These are phyloP conservation scores for Reutealis trisperma DNA, from an alignment of 345 rosid genomes.

Conservation along the genomic window DNA sequence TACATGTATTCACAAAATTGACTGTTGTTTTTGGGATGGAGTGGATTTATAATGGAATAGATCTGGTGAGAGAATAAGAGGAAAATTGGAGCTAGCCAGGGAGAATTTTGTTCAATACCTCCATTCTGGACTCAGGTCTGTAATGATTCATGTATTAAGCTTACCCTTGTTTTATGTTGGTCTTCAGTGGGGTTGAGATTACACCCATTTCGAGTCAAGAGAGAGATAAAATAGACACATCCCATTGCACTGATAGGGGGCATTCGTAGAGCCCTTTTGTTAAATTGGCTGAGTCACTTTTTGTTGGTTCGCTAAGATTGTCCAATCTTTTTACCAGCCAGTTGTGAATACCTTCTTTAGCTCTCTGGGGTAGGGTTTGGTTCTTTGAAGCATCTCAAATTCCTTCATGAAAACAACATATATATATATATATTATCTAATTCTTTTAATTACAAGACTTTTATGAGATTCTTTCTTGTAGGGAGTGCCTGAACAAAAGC, in stretches of 20 bases:
- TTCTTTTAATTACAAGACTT: background rate
- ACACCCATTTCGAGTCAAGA: too few relatives aligned
- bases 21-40: background rate
- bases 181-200: background rate
- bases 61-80: background rate
- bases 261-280: too few relatives aligned
- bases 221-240: too few relatives aligned
- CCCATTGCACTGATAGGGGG: too few relatives aligned
- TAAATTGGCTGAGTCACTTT: background rate
- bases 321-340: background rate
- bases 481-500: constrained; percentile 99
- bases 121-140: background rate
- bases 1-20: too few relatives aligned
- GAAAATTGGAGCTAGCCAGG: background rate
- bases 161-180: background rate
- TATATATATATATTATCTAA: background rate
- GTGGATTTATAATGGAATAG: background rate
- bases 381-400: background rate
- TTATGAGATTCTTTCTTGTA: constrained; percentile 36
- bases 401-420: background rate
- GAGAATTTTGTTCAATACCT: background rate
- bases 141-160: background rate
- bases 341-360: too few relatives aligned
- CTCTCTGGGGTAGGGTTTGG: background rate
- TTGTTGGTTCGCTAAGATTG: background rate